Evolutionary conservation across 2,329 filamentous ascomycete species (phyloP).

Genomic region (Pseudogymnoascus sp.): DNA sequence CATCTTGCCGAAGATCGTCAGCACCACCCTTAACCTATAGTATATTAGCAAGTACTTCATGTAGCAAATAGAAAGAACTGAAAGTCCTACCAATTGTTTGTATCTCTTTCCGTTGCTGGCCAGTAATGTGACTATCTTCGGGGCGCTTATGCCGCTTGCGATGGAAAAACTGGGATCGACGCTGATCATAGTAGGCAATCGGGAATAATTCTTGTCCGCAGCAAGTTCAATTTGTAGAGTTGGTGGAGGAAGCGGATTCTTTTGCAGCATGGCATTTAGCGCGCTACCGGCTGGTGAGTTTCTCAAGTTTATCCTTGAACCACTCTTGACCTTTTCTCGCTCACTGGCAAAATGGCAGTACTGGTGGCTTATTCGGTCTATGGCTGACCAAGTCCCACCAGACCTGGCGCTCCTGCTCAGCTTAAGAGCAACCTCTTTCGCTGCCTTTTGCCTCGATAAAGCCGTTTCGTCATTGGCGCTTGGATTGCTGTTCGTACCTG

Average conservation of each 20-base stretch:
- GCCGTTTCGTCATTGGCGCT: slow-evolving; percentile 67
- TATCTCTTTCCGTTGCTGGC: slow-evolving; percentile 70
- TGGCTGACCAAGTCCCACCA: slow-evolving; percentile 53
- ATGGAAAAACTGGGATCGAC: slow-evolving; percentile 73
- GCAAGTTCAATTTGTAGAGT: slow-evolving; percentile 78
- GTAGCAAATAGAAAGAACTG: slow-evolving; percentile 13
- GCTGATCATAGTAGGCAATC: slow-evolving; percentile 62
- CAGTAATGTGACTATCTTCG: slow-evolving; percentile 81
- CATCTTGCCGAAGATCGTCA: slow-evolving; percentile 92
- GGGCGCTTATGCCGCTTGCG: slow-evolving; percentile 81
- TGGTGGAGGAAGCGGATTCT: slow-evolving; percentile 70
- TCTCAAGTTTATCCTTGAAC: slow-evolving; percentile 53
- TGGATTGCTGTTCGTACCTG: slow-evolving; percentile 60
- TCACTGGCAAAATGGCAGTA: slow-evolving; percentile 59
- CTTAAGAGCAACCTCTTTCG: slow-evolving; percentile 55
- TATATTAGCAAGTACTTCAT: slow-evolving; percentile 19
- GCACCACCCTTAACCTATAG: slow-evolving; percentile 78
- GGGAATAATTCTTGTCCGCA: slow-evolving; percentile 63
- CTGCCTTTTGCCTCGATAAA: slow-evolving; percentile 63
- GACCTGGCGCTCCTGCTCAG: slow-evolving; percentile 41
- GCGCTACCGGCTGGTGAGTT: slow-evolving; percentile 54
- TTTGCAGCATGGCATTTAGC: slow-evolving; percentile 54
- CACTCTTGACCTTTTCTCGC: slow-evolving; percentile 58
- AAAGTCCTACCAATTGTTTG: slow-evolving; percentile 62
- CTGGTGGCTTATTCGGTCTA: slow-evolving; percentile 63